Evolutionary conservation across 345 rosid genomes (phyloP).

Genomic region (Eucalyptus regnans): DNA sequence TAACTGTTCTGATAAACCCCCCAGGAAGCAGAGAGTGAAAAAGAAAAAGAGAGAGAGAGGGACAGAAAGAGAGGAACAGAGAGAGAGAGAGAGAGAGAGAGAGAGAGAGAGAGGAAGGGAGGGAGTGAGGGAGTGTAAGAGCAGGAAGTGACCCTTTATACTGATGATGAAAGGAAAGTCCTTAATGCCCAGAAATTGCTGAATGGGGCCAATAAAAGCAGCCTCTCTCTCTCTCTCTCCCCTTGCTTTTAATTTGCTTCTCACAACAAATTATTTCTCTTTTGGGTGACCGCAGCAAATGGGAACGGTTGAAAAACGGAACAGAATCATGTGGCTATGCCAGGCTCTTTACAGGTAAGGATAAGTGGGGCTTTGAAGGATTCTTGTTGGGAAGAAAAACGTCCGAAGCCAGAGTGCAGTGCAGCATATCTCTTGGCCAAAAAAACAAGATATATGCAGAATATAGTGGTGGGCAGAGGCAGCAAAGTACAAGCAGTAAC

Average conservation of each 20-base stretch:
- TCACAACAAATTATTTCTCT: neutral
- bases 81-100: neutral
- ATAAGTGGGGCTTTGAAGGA: conserved; percentile 38
- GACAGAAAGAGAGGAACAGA: neutral
- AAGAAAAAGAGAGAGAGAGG: neutral
- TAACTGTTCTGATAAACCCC: conserved; percentile 25
- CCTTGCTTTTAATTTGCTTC: neutral
- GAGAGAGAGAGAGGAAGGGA: neutral
- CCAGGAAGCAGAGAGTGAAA: neutral
- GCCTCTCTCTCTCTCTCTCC: neutral
- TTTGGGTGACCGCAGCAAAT: conserved; percentile 5
- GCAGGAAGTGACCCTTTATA: conserved; percentile 25
- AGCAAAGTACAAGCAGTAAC: neutral
- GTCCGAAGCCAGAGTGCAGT: neutral
- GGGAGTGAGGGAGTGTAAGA: conserved; percentile 1
- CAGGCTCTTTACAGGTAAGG: conserved; percentile 26
- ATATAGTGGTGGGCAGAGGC: neutral
- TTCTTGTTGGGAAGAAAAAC: neutral
- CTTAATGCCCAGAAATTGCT: neutral
- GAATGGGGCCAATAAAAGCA: neutral
- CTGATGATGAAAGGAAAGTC: conserved; percentile 20
- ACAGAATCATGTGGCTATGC: conserved; percentile 62
- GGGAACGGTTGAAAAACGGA: conserved; percentile 28
- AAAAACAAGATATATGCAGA: neutral
- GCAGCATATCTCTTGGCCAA: neutral